Base-by-base conservation (phyloP, 2,329 filamentous ascomycete genomes). In the Diaporthe helianthi region DNA sequence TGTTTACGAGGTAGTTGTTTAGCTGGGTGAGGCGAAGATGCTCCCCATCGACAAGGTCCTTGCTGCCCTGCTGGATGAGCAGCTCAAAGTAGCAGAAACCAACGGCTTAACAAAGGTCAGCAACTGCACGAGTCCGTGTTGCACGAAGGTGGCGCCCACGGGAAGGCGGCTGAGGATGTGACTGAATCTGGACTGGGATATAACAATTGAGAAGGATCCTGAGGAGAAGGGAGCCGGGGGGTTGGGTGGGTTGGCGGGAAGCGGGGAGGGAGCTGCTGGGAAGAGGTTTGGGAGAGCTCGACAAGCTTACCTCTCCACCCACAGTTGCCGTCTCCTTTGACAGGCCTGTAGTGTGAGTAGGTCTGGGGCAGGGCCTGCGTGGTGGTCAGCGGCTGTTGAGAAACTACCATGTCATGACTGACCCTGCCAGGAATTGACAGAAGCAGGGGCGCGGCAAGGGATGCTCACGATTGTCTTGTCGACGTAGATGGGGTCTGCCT, bases 251-350 rank as follows among this genome's bases (percentile, higher is more conserved):
- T n/a, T n/a, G n/a, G n/a, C n/a, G 22, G 38, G 44, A n/a, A 17
- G 12, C 1, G 10, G 17, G 26, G 15, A 7, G 15, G 52, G 52
- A 41, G n/a, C 8, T 26, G 53, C 38, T 58, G 24, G 19, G 53
- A 29, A 10, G 52, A 38, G 22, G 26, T 36, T 9, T 29, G 38
- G 19, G 12, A 47, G 12, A 24, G 19, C 58, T 13, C n/a, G 9
- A 13, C 26, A 33, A 47, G 83, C 90, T 84, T 86, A 98, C 95
- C 96, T 91, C 95, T 89, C 95, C 96, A 98, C 76, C 95, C 96
- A 81, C 96, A 98, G 78, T 97, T 97, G 70, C 96, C 96, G 81
- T 98, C 95, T 65, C 96, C 95, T 80, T 92, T 90, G 78, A 97
- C 89, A 13, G 91, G 91, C 67, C 96, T 93, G 78, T 95, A 97